Evolutionary conservation across 2,329 filamentous ascomycete genomes (phyloP).

Genomic region (Coccinonectria pachysandricola): DNA sequence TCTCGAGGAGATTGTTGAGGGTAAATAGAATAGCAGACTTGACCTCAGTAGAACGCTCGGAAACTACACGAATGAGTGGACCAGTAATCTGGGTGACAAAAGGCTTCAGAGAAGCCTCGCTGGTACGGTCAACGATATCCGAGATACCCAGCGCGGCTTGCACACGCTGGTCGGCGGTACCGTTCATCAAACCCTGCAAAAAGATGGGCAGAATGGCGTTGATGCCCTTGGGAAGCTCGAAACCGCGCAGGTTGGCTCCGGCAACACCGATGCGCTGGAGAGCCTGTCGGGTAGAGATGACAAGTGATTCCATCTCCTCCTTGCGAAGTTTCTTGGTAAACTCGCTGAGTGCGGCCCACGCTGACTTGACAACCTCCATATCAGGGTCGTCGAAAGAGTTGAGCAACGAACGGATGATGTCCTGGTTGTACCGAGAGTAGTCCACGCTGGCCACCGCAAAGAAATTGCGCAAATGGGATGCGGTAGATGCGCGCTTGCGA

Average conservation of each 20-base stretch:
- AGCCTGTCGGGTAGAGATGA: constrained; percentile 74
- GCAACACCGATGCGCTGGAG: constrained; percentile 82
- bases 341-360: constrained; percentile 77
- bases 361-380: constrained; percentile 71
- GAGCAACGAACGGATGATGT: constrained; percentile 82
- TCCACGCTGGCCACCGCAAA: constrained; percentile 73
- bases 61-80: constrained; percentile 93
- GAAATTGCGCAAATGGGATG: constrained; percentile 74
- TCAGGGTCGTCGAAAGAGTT: constrained; percentile 89
- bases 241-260: constrained; percentile 76
- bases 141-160: constrained; percentile 89
- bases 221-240: constrained; percentile 90
- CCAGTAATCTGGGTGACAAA: constrained; percentile 98
- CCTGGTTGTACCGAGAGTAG: constrained; percentile 91
- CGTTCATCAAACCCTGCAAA: constrained; percentile 95
- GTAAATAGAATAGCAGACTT: constrained; percentile 91
- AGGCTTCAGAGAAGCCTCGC: constrained; percentile 75
- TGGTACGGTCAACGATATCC: constrained; percentile 89
- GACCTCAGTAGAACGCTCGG: constrained; percentile 90
- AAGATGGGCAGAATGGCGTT: constrained; percentile 94
- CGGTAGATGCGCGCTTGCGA: constrained; percentile 66
- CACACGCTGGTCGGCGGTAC: constrained; percentile 81
- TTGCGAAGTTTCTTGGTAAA: constrained; percentile 87
- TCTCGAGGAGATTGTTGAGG: constrained; percentile 88
- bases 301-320: constrained; percentile 94